Base-by-base conservation (phyloP, 148 eudicot genomes). In the Vaccinium corymbosum region DNA sequence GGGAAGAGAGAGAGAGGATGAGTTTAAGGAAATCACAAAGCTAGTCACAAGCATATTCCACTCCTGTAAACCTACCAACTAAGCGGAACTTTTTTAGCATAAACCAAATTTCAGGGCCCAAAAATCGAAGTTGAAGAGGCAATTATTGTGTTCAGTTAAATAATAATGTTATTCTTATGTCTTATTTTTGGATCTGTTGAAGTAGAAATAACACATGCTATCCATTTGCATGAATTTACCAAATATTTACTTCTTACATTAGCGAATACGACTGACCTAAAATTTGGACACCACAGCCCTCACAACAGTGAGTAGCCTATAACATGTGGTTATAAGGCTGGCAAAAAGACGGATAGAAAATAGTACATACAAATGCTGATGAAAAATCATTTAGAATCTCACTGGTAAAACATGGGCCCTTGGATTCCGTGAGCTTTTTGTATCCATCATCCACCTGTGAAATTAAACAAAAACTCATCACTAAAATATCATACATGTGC, bases 391-490 rank as follows among this genome's bases (percentile, higher is more conserved):
- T 49, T 66, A 81, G 78, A 78, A 80, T 32, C 87, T 89, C 82
- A 92, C 93, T 90, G 53, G 85, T 35, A 83, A 27, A 56, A 75
- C 52, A 68, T 49, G 80, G 55, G 74, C 59, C 84, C 62, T 38
- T 76, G 14, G 86, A 82, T 52, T 85, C 84, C 50, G 4, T 70
- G 19, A 79, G 76, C 84, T 87, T 85, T 84, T 85, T 78, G 50
- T 77, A 82, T 83, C 84, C 89, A 84, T 82, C 81, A 83, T 84
- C 86, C 81, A 66, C 90, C 95, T 91, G 89, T 78, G 49, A 38
- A 38, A 49, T 16, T 71, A 75, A 75, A 74, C 29, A 74, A 75
- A 75, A 38, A 27, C 52, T 46, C 25, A 3, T 42, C 78, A 75
- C 27, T 75, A 46, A 75, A 46, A 75, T 13, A 3, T 75, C 53